Evolutionary conservation across 805 yeast genomes (phyloP), one percentile per base, ranked within the genome.

Genomic region (Henningerozyma blattae): DNA sequence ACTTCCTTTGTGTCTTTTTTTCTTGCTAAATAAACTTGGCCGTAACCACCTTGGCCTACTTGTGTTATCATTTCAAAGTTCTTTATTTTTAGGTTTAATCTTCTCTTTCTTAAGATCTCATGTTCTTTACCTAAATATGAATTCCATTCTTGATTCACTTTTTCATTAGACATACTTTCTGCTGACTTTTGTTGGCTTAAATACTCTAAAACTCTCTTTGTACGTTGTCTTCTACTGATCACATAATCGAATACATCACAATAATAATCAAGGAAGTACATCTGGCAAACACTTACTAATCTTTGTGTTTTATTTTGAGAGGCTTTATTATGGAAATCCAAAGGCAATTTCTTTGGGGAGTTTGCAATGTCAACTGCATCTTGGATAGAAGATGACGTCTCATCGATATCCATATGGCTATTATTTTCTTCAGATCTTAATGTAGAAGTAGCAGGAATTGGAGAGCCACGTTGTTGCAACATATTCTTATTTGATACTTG

Each of bases 41-140:
- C 99, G 53, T 91, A 91, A 3, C 99, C 99, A 52, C 99, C 99
- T 64, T 91, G 98, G 12, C 99, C 99, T 22, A 91, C 96, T 62
- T 91, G 98, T 1, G 99, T 91, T 44, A 91, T 79, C 66, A 89
- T 83, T 54, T 86, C 93, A 54, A 91, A 91, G 58, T 91, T 98
- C 46, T 87, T 87, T 53, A 87, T 91, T 54, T 80, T 83, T 24
- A 96, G 94, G 58, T 85, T 84, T 38, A 85, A 67, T 53, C 99
- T 72, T 52, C 96, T 72, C 54, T 85, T 85, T 45, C 99, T 72
- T 47, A 91, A 64, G 32, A 75, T 69, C 7, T 84, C 84, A 30
- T 93, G 68, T 58, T 91, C 99, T 36, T 89, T 71, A 10, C 89
- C 84, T 14, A 75, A 63, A 52, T 91, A 91, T 34, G 76, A 73